These are phyloP conservation scores for Neolentinus lepideus DNA, from an alignment of 1,284 basidiomycete species.

Conservation along the genomic window DNA sequence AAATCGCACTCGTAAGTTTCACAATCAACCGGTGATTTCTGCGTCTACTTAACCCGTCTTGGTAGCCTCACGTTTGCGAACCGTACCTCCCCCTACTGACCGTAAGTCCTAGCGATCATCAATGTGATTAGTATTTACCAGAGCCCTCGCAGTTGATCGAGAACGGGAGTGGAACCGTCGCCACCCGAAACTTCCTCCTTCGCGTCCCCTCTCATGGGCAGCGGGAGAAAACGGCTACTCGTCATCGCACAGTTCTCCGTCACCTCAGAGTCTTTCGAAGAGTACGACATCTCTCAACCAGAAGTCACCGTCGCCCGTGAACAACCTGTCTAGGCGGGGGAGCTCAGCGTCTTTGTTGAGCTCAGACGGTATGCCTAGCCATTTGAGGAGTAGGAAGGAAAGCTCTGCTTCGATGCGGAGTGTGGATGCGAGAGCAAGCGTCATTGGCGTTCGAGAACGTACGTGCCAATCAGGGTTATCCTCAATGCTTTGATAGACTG, in stretches of 20 bases:
- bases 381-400: slow-evolving; percentile 16
- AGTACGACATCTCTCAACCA: not conserved
- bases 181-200: slow-evolving; percentile 11
- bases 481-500: not conserved
- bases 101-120: not conserved
- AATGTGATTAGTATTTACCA: not conserved
- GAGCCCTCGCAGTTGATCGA: slow-evolving; percentile 14
- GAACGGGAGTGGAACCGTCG: slow-evolving; percentile 30
- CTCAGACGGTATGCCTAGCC: not conserved
- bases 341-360: slow-evolving; percentile 12
- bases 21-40: not conserved
- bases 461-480: slow-evolving; percentile 14
- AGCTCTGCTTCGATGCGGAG: slow-evolving; percentile 29
- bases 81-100: too few relatives aligned
- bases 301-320: not conserved
- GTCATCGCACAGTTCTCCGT: slow-evolving; percentile 2
- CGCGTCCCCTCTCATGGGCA: slow-evolving; percentile 22
- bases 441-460: slow-evolving; percentile 41
- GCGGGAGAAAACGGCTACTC: slow-evolving; percentile 17
- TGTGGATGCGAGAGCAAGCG: slow-evolving; percentile 34
- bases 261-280: not conserved
- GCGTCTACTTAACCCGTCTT: too few relatives aligned
- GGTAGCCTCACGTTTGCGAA: too few relatives aligned
- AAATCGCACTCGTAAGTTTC: not conserved
- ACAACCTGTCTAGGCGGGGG: slow-evolving; percentile 8